A percentile compares a stretch with the other conserved stretches of the same genome.
Conservation (phyloP, 768 basidiomycete genomes). For the Leccinellum albellum region DNA sequence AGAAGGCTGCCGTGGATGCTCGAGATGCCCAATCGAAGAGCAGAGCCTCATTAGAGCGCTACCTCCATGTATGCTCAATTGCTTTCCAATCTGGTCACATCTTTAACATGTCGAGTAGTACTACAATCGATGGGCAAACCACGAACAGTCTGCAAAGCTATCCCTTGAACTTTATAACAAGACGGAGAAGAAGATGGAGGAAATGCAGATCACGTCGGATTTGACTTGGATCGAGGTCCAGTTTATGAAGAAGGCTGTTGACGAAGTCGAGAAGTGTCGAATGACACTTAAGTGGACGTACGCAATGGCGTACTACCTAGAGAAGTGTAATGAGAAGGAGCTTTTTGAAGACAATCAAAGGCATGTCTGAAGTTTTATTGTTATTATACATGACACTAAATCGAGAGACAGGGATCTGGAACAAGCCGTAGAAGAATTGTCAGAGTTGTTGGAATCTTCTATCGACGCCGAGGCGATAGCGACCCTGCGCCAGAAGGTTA, state of each 20-base stretch:
- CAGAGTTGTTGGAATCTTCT: constrained; percentile 88
- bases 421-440: constrained; percentile 90
- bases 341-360: constrained; percentile 97
- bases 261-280: constrained; percentile 84
- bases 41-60: constrained; percentile 88
- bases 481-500: constrained; percentile 82
- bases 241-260: constrained; percentile 98
- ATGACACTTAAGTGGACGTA: constrained; percentile 99
- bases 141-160: constrained; percentile 98
- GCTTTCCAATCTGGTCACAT: background rate
- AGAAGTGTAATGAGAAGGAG: constrained; percentile 87
- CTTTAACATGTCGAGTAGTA: constrained; percentile 52
- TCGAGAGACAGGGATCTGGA: constrained; percentile 71
- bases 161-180: constrained; percentile 88
- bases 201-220: constrained; percentile 91
- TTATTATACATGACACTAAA: background rate
- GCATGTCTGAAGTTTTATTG: constrained; percentile 35
- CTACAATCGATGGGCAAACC: constrained; percentile 99
- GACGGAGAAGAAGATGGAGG: constrained; percentile 99
- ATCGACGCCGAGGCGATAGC: constrained; percentile 84
- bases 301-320: constrained; percentile 97
- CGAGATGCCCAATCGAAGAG: constrained; percentile 89
- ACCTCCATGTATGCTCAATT: constrained; percentile 75
- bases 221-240: constrained; percentile 99
- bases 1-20: constrained; percentile 82